phyloP scores from a whole-genome alignment of 2,329 filamentous ascomycete species.

The Phoma sp. region DNA sequence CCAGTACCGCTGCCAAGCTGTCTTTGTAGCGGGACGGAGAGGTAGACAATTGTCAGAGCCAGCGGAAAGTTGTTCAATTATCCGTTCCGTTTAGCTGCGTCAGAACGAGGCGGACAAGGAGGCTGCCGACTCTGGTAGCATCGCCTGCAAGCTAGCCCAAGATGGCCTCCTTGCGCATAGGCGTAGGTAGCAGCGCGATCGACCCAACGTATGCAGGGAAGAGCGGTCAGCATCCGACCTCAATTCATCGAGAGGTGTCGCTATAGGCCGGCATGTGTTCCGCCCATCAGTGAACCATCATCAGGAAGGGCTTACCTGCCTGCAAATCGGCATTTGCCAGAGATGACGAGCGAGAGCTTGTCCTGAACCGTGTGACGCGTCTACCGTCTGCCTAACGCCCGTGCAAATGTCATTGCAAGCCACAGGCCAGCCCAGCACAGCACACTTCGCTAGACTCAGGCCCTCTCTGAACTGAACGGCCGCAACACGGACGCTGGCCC shows the following conservation, averaged over 20 bases:
- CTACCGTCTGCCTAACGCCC: not conserved
- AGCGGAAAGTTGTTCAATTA: constrained; percentile 4
- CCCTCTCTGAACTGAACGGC: constrained; percentile 22
- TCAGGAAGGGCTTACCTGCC: constrained; percentile 5
- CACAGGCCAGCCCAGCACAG: constrained; percentile 14
- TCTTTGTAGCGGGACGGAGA: constrained; percentile 17
- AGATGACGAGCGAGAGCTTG: constrained; percentile 7
- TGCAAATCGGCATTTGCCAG: constrained; percentile 19
- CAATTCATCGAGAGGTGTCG: not conserved
- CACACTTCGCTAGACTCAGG: constrained; percentile 7
- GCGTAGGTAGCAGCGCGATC: constrained; percentile 6
- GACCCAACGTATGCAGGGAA: constrained; percentile 8
- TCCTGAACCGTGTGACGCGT: constrained; percentile 5
- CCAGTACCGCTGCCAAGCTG: constrained; percentile 32
- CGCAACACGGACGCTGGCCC: constrained; percentile 24
- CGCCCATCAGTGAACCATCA: not conserved
- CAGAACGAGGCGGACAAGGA: constrained; percentile 17
- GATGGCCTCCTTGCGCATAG: constrained; percentile 2
- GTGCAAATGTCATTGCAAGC: constrained; percentile 16
- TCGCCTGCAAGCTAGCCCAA: constrained; percentile 1
- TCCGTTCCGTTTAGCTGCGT: not conserved
- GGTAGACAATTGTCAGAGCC: constrained; percentile 3
- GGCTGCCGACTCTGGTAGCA: constrained; percentile 1
- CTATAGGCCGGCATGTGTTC: constrained; percentile 7
- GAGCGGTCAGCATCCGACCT: constrained; percentile 7